phyloP scores from a whole-genome alignment of 179 eudicot species.

The Spinacia oleracea region DNA sequence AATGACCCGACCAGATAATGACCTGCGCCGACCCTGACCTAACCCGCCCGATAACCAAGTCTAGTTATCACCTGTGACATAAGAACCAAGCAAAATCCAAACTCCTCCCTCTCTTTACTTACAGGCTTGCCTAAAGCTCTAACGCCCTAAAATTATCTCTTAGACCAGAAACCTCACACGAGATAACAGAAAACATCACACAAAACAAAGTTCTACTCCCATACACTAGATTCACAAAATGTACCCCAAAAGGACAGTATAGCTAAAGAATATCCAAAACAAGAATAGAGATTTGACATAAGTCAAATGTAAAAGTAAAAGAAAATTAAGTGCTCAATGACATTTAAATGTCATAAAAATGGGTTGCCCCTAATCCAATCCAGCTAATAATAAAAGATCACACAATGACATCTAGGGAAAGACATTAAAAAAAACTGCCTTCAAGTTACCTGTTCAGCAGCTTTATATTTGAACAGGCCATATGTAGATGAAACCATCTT shows the following conservation, averaged over 20 bases:
- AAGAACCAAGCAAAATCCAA: no score
- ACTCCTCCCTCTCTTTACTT: no score
- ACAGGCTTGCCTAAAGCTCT: background rate
- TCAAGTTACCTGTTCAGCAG: conserved; percentile 77
- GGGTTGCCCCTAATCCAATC: background rate
- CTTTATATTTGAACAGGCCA: conserved; percentile 85
- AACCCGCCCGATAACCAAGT: no score
- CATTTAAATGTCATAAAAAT: background rate
- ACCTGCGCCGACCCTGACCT: no score
- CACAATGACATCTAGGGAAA: background rate
- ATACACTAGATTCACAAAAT: background rate
- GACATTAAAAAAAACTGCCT: background rate
- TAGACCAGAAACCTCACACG: background rate
- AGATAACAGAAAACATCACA: background rate
- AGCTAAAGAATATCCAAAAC: no score
- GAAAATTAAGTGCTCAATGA: background rate
- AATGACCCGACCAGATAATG: no score
- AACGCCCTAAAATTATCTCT: background rate
- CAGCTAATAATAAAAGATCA: background rate
- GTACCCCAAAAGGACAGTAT: no score
- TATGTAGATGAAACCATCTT: conserved; percentile 74
- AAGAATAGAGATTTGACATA: background rate
- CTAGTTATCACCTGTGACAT: background rate
- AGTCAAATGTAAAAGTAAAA: background rate
- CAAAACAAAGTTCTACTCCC: background rate